phyloP scores from a whole-genome alignment of 257 asterid genomes.

The Salvia hispanica region DNA sequence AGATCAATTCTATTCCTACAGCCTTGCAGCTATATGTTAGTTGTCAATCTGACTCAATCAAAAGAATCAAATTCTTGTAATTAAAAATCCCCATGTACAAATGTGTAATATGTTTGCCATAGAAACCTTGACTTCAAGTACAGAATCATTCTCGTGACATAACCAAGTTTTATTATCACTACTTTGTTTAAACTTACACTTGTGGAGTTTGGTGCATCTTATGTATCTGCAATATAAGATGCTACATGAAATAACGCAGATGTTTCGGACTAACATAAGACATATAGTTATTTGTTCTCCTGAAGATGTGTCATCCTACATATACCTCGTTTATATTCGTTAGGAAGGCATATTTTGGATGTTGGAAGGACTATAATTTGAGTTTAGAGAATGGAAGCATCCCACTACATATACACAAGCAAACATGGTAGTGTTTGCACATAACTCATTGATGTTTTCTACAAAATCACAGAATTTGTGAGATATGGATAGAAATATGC shows the following conservation, averaged over 20 bases:
- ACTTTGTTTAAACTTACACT: not conserved
- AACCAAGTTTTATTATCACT: slow-evolving; percentile 5
- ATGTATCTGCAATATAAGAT: slow-evolving; percentile 16
- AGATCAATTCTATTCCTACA: slow-evolving; percentile 27
- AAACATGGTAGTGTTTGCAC: not conserved
- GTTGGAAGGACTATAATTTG: not conserved
- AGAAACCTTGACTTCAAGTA: slow-evolving; percentile 16
- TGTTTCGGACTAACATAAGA: slow-evolving; percentile 1
- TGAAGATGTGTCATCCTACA: not conserved
- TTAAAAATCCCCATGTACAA: slow-evolving; percentile 8
- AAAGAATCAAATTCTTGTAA: slow-evolving; percentile 18
- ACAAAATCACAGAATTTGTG: not conserved
- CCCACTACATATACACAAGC: slow-evolving; percentile 1
- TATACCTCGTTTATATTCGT: not conserved
- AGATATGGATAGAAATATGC: not conserved
- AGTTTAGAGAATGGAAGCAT: not conserved
- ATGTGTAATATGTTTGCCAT: slow-evolving; percentile 18
- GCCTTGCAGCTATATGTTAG: slow-evolving; percentile 35
- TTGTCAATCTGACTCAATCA: slow-evolving; percentile 10
- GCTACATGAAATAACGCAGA: slow-evolving; percentile 3
- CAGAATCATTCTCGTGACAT: slow-evolving; percentile 12
- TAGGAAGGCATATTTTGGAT: not conserved
- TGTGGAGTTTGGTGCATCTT: not conserved
- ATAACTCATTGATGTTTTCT: not conserved
- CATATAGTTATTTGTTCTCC: not conserved